Base-by-base conservation (phyloP, 192 early-diverging fungal genomes). In the Coemansia sp. region DNA sequence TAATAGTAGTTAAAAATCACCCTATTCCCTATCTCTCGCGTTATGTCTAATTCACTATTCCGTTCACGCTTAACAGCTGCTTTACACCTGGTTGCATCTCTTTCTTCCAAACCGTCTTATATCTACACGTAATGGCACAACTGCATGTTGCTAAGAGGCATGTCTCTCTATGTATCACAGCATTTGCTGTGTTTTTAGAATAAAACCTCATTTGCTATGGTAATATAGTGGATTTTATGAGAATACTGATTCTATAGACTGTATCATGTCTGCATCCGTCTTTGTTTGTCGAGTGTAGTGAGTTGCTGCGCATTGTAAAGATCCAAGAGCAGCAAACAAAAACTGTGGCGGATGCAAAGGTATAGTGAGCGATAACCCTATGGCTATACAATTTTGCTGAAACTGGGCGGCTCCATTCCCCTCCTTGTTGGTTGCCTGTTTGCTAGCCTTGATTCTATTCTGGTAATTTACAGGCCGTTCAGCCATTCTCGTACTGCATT, bases 231-330 rank as follows among this genome's bases (percentile, higher is more conserved):
- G 2, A 32, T 4, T 2, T 32, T 32, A 2, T 32, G 32, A 32
- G 32, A 32, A 32, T 32, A 32, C 32, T 2, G 32, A 32, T 2
- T 32, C 32, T 32, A 32, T 32, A 32, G 32, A 32, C 32, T 32
- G 32, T 4, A 45, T 45, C 0, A 45, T 15, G 43, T 15, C 10
- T 12, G 8, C 2, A 45, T 49, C 18, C 2, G 49, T 6, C 49
- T 52, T 8, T 32, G 16, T 15, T 66, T 67, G 6, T 46, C 37
- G n/a, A 19, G 41, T 71, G 64, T 78, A 78, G 76, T 56, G 60
- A 68, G 45, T 63, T 80, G 48, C 61, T 74, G 12, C 56, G 22
- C 8, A 62, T 74, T 26, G 57, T 80, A 32, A 57, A 73, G n/a
- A 47, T 13, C 6, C 68, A 80, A 55, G 61, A 58, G 9, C 68